A percentile compares a stretch with the other conserved stretches of the same genome.
These are phyloP conservation scores for Maudiozyma humilis DNA, from an alignment of 1,139 yeast genomes.

Conservation along the genomic window DNA sequence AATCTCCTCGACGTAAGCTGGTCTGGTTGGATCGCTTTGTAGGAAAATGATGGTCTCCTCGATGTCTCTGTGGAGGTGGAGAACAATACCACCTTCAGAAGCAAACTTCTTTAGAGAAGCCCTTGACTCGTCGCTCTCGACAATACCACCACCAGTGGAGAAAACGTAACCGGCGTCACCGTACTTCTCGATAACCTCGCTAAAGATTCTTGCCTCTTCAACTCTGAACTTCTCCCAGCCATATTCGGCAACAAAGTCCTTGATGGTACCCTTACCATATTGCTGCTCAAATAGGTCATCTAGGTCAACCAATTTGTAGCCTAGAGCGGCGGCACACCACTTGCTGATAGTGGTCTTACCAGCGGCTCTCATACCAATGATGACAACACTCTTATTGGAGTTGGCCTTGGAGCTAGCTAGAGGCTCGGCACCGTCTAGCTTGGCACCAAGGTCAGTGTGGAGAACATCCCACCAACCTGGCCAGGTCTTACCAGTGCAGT, in stretches of 20 bases:
- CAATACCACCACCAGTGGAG: conserved; percentile 96
- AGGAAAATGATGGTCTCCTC: conserved; percentile 72
- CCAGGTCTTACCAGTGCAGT: conserved; percentile 97
- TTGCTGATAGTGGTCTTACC: conserved; percentile 85
- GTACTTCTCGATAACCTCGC: conserved; percentile 41
- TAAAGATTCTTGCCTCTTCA: conserved; percentile 54
- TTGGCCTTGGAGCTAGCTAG: conserved; percentile 14
- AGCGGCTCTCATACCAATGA: conserved; percentile 98
- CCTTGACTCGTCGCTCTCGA: conserved; percentile 69
- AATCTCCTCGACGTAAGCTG: conserved; percentile 76
- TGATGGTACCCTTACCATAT: conserved; percentile 45
- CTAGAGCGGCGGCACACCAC: conserved; percentile 68
- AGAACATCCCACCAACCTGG: conserved; percentile 99
- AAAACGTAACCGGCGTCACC: conserved; percentile 54
- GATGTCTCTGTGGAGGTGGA: conserved; percentile 84
- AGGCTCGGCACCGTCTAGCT: conserved; percentile 62
- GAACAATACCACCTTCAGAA: conserved; percentile 52
- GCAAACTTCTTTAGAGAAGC: conserved; percentile 48
- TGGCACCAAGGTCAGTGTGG: conserved; percentile 56
- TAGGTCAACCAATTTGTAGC: conserved; percentile 67
- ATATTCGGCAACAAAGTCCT: conserved; percentile 52
- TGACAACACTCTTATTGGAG: conserved; percentile 47
- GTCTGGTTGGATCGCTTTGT: conserved; percentile 71
- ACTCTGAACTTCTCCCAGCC: conserved; percentile 87
- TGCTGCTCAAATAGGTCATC: conserved; percentile 62